Percentiles rank a stretch among this genome's conserved stretches.
These are phyloP conservation scores for Xerocomus cyaneibrunnescens DNA, from an alignment of 1,284 basidiomycete genomes.

Conservation along the genomic window DNA sequence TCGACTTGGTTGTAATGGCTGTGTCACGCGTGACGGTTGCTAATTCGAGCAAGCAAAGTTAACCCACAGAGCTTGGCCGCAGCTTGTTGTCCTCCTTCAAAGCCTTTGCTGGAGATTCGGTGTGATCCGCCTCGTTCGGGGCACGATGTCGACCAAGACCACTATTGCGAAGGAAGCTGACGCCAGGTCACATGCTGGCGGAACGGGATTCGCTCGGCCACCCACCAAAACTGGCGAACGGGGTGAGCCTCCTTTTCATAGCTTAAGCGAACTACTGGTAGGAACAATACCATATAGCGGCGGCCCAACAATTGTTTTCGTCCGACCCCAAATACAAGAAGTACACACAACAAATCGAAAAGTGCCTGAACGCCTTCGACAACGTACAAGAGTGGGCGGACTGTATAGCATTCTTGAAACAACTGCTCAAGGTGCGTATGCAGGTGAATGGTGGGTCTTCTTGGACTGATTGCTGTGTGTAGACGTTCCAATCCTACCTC, in stretches of 20 bases:
- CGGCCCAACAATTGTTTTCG: constrained; percentile 51
- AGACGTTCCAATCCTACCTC: constrained; percentile 91
- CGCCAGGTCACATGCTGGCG: constrained; percentile 12
- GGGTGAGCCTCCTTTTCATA: constrained; percentile 39
- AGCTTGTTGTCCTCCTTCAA: constrained; percentile 3
- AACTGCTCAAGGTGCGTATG: constrained; percentile 76
- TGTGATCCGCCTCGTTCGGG: constrained; percentile 20
- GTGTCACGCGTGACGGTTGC: constrained; percentile 23
- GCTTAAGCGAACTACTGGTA: background rate
- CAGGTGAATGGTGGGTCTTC: background rate
- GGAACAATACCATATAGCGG: constrained; percentile 32
- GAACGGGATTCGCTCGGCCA: constrained; percentile 36
- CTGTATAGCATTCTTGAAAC: constrained; percentile 96
- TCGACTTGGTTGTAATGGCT: background rate
- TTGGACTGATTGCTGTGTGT: constrained; percentile 5
- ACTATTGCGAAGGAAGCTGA: constrained; percentile 20
- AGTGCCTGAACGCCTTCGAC: constrained; percentile 91
- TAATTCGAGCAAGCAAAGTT: constrained; percentile 3
- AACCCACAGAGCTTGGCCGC: background rate
- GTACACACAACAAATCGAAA: constrained; percentile 89
- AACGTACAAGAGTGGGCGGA: constrained; percentile 99
- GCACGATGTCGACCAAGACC: constrained; percentile 23
- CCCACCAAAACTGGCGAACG: constrained; percentile 45
- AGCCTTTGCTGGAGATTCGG: constrained; percentile 10
- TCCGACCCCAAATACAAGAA: constrained; percentile 97